Conservation (phyloP, 768 basidiomycete genomes). For the Boletus fagicola region DNA sequence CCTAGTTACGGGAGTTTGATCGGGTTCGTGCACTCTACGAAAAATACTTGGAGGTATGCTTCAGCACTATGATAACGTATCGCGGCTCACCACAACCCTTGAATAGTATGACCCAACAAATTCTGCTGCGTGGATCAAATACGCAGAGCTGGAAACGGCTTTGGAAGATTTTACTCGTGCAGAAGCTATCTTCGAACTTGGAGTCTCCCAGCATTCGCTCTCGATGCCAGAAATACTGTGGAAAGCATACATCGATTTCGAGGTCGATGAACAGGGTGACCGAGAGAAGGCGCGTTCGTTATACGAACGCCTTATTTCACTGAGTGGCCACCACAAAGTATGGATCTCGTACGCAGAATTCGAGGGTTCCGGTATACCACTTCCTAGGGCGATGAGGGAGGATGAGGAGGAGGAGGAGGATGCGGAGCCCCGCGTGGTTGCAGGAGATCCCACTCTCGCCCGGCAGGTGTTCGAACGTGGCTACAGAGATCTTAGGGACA, state of each 20-base stretch:
- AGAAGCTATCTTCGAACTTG: conserved; percentile 93
- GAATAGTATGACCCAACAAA: conserved; percentile 82
- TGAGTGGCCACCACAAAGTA: conserved; percentile 94
- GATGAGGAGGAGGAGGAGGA: conserved; percentile 66
- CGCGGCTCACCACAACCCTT: not conserved
- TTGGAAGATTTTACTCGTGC: conserved; percentile 86
- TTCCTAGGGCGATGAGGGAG: conserved; percentile 62
- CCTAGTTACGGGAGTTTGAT: conserved; percentile 90
- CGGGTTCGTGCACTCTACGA: conserved; percentile 88
- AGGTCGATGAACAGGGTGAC: conserved; percentile 85
- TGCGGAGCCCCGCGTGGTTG: conserved; percentile 51
- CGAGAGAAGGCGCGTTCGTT: conserved; percentile 77
- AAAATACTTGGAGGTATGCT: conserved; percentile 84
- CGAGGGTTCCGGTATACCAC: conserved; percentile 74
- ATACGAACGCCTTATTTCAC: conserved; percentile 82
- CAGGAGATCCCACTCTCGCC: conserved; percentile 69
- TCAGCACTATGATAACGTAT: not conserved
- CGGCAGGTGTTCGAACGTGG: conserved; percentile 81
- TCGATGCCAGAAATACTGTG: conserved; percentile 95
- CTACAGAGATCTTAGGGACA: conserved; percentile 82
- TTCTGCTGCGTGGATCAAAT: conserved; percentile 94
- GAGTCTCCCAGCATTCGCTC: conserved; percentile 74
- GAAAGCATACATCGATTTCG: conserved; percentile 97
- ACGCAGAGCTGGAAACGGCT: conserved; percentile 85
- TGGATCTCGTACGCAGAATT: conserved; percentile 96